Base-by-base conservation (phyloP, 2,329 filamentous ascomycete genomes). In the Pochonia chlamydosporia region DNA sequence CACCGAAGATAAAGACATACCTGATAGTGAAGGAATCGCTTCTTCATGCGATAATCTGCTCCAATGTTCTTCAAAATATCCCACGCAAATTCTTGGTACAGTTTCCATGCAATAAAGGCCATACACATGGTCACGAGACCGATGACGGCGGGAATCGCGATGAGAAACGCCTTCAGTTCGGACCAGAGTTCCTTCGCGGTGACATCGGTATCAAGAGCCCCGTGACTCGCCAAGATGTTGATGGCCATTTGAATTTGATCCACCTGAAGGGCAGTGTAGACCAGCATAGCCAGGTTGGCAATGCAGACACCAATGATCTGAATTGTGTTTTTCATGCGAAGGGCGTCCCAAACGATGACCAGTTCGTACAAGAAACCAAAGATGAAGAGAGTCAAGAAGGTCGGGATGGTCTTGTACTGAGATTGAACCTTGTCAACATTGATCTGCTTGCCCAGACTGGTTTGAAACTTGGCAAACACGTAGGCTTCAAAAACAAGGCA, bases 21-120 rank as follows among this genome's bases (percentile, higher is more conserved):
- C 83, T 99, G 93, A 65, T 95, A 99, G 52, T 92, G 88, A 50
- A 99, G 78, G 72, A 95, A 99, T 54, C 93, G 84, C 70, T 91
- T 85, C 78, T 96, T 97, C 85, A 99, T 89, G 59, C 90, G 84
- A 63, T 96, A 81, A 72, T 99, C 93, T 44, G 93, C 93, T 62
- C 91, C 95, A 63, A 99, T 99, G 67, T 95, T 91, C 75, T 99
- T 99, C 70, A 99, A 90, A 61, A 99, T 99, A 49, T 93, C 93
- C 93, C 93, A 99, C 10, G 93, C 92, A 68, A 99, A 99, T 66
- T 96, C 92, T 62, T 96, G 90, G 64, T 99, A 97, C 26, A 99
- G 78, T 71, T 96, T 96, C 87, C 90, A 97, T 2, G 92, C 84
- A 44, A 91, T 73, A 52, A 89, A 85, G 13, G 75, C 76, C 75